These are phyloP conservation scores for Beverwykella pulmonaria DNA, from an alignment of 495 filamentous ascomycete species.

Conservation along the genomic window DNA sequence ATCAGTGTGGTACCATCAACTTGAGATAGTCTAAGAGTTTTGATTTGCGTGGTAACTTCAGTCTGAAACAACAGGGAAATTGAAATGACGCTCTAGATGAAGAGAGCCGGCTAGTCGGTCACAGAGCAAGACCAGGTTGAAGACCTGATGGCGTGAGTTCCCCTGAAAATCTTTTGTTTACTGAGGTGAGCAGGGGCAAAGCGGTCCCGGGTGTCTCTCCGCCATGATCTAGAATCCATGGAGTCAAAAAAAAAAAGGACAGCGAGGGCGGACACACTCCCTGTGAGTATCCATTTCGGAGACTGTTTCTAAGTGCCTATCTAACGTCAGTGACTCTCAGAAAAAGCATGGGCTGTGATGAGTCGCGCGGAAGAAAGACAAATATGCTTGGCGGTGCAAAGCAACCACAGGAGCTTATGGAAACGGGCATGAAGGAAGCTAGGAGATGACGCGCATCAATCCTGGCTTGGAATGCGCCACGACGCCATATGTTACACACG, in stretches of 20 bases:
- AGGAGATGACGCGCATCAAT: conserved; percentile 34
- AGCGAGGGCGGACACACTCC: not conserved
- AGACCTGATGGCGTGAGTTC: not conserved
- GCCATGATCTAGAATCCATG: not conserved
- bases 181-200: not conserved
- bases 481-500: conserved; percentile 25
- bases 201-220: conserved; percentile 3
- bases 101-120: no score
- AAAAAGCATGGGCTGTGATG: conserved; percentile 19
- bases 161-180: not conserved
- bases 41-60: no score
- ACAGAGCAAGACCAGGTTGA: not conserved
- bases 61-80: no score
- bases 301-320: not conserved
- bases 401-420: conserved; percentile 8
- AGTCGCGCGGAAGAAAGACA: conserved; percentile 26
- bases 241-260: not conserved
- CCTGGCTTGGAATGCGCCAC: conserved; percentile 31
- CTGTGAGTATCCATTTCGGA: not conserved
- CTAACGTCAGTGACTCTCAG: not conserved
- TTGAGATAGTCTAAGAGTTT: no score
- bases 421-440: conserved; percentile 17
- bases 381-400: conserved; percentile 17
- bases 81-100: no score
- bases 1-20: no score